Evolutionary conservation across 2,329 filamentous ascomycete genomes (phyloP).

Genomic region (Colletotrichum graminicola): DNA sequence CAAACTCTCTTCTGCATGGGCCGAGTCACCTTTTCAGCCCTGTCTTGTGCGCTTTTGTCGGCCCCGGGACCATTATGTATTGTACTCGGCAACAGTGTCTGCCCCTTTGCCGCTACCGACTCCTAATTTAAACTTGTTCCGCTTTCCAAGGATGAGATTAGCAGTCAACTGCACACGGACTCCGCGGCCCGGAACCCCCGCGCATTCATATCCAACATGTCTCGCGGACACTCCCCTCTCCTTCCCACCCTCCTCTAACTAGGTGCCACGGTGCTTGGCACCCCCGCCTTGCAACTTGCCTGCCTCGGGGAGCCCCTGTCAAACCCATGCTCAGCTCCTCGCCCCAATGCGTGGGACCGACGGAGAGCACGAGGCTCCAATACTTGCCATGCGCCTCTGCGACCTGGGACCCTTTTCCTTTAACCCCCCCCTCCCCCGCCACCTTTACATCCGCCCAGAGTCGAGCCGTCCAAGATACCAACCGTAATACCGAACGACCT

Average conservation of each 20-base stretch:
- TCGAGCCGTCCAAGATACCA: slow-evolving; percentile 2
- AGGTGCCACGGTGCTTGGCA: slow-evolving; percentile 2
- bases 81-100: not conserved
- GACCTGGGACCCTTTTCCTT: slow-evolving; percentile 16
- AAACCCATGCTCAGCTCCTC: slow-evolving; percentile 31
- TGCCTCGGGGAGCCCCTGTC: slow-evolving; percentile 31
- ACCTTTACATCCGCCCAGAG: slow-evolving; percentile 17
- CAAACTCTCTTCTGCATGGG: not conserved
- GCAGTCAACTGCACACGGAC: slow-evolving; percentile 2
- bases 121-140: not conserved
- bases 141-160: not conserved
- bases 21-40: not conserved
- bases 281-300: slow-evolving; percentile 13
- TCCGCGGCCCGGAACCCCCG: not conserved
- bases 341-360: slow-evolving; percentile 18
- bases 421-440: slow-evolving; percentile 28
- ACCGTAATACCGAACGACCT: slow-evolving; percentile 8
- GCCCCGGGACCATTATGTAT: no score
- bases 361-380: slow-evolving; percentile 7
- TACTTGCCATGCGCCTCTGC: slow-evolving; percentile 22
- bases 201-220: slow-evolving; percentile 30
- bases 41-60: not conserved
- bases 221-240: slow-evolving; percentile 5
- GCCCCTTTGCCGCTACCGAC: not conserved
- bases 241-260: not conserved